Base-by-base conservation (phyloP, 2,329 filamentous ascomycete species). In the Phoma sp. region DNA sequence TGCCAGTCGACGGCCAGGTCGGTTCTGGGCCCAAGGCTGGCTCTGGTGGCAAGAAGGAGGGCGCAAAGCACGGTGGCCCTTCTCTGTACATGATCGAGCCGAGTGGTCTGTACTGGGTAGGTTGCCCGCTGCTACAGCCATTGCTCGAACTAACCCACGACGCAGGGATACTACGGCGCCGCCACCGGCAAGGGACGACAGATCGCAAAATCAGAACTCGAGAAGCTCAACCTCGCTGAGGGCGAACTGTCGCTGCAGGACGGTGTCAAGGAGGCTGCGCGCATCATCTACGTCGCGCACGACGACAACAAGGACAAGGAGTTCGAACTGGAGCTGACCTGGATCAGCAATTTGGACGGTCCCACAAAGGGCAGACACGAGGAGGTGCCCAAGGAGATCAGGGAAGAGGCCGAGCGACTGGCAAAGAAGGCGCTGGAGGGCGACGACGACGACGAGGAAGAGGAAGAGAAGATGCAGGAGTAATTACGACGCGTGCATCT, bases 301-400 rank as follows among this genome's bases (percentile, higher is more conserved):
- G 95, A 98, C 77, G 95, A 99, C 77, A 98, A 94, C 84, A 98
- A 98, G 82, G 95, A 98, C 80, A 99, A 99, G 84, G 95, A 98
- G 64, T 99, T 98, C 72, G 95, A 99, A 86, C 83, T 99, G 57
- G 95, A 99, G 82, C 96, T 99, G 92, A 96, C 91, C 56, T 99
- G 95, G 95, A 91, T 98, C 76, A 97, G 92, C 77, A 86, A 84
- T 48, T 78, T 87, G 43, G 86, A 90, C 63, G 94, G 93, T 5
- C 92, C 93, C 32, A 98, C 93, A 60, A 94, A 96, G 81, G 95
- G 95, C 61, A 87, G 88, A 69, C 95, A 99, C 74, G 85, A 94
- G 77, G 92, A 96, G 78, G 95, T 99, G 55, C 95, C 95, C 53
- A 93, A 91, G 82, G 90, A 92, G 64, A 78, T 99, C 69, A 82